phyloP scores from a whole-genome alignment of 192 early-diverging fungal genomes.

The Umbelopsis vinacea region DNA sequence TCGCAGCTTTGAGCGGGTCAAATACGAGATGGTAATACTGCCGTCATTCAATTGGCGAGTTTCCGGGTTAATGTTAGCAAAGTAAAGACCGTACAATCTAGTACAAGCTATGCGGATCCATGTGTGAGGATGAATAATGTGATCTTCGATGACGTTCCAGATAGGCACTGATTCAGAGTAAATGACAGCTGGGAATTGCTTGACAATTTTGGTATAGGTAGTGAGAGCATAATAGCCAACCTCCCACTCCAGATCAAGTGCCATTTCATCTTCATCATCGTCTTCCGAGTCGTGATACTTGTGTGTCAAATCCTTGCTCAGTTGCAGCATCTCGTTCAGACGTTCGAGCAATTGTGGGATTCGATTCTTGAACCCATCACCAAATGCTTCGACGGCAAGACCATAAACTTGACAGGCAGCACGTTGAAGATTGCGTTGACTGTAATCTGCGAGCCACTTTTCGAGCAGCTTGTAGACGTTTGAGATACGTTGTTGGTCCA shows the following conservation, averaged over 20 bases:
- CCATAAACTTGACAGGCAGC: conserved; percentile 87
- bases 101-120: conserved; percentile 83
- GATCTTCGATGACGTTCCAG: conserved; percentile 68
- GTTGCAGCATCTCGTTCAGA: conserved; percentile 52
- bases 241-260: conserved; percentile 81
- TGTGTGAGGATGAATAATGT: conserved; percentile 85
- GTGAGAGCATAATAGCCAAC: conserved; percentile 81
- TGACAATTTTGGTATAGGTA: conserved; percentile 73
- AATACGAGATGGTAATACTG: conserved; percentile 32
- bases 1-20: conserved; percentile 52
- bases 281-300: conserved; percentile 18
- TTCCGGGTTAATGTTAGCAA: conserved; percentile 69
- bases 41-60: conserved; percentile 34
- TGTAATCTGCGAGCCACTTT: conserved; percentile 71
- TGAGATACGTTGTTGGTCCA: conserved; percentile 60
- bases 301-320: conserved; percentile 9
- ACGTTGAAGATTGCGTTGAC: conserved; percentile 71
- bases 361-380: conserved; percentile 59
- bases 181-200: conserved; percentile 53
- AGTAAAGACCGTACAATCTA: conserved; percentile 78
- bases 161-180: conserved; percentile 57
- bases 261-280: conserved; percentile 54
- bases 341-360: conserved; percentile 56
- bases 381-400: conserved; percentile 79
- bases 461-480: conserved; percentile 72